Evolutionary conservation across 164 flowering plant genomes (phyloP), one percentile per base, ranked within the genome.

Genomic region (Echeveria elegans): DNA sequence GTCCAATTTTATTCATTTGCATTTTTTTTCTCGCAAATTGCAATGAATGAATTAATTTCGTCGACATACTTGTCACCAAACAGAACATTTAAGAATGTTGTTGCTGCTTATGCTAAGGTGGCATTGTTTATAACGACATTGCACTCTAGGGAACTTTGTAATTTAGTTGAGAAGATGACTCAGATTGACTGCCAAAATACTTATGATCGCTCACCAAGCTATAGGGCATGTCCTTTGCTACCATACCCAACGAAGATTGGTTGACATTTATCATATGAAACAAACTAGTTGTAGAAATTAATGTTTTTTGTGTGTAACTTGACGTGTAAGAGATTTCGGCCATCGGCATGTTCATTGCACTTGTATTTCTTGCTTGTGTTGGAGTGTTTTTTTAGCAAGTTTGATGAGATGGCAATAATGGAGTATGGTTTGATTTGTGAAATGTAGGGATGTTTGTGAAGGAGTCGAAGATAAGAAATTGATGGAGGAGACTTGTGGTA

Each of bases 401-500:
- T 28, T 9, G 5, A 56, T 56, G 30, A 28, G 19, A 24, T 4
- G 61, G 32, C 32, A 56, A 28, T 56, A 52, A 23, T 52, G 45
- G 40, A 24, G 9, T 0, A 24, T 41, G 29, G 5, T 4, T 67
- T 56, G 48, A 37, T 12, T 40, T 67, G 45, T 59, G 24, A 56
- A 14, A 31, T 26, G 61, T 65, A 76, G 82, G 61, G 69, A 70
- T 21, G 72, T 68, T 1, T 81, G 87, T 41, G 75, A 65, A 70
- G 80, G 75, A 19, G 29, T 52, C 4, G 53, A 43, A 3, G 77
- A 74, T 37, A 76, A 77, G 21, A 47, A 71, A 41, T 37, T 41
- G 37, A 72, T 23, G 64, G 86, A 85, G 77, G 80, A 81, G 71
- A 71, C 72, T 9, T 85, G 88, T 64, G 88, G 88, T 43, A 71